Base-by-base conservation (phyloP, 2,329 filamentous ascomycete genomes). In the Sporothrix brasiliensis region DNA sequence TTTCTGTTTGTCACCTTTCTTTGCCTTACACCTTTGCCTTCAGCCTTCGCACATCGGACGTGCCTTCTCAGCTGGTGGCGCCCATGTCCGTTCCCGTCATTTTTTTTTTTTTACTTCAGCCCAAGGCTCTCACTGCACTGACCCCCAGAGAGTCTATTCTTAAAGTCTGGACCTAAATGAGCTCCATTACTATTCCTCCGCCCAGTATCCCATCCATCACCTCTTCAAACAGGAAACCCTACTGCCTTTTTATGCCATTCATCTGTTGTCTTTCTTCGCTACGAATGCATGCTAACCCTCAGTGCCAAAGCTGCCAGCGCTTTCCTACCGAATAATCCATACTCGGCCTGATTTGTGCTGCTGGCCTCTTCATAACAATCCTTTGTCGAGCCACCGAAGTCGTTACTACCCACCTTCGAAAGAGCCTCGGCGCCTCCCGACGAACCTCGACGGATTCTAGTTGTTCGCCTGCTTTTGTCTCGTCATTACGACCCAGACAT, bases 241-340 rank as follows among this genome's bases (percentile, higher is more conserved):
- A 63, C 58, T 39, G 58, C 58, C 39, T 47, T 68, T 58, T 54
- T 27, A 24, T 54, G 65, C 50, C 44, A n/a, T 47, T 47, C 41
- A 47, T 16, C 30, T n/a, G 6, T 16, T 54, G 27, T 56, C 21
- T 58, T 16, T 21, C 9, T 14, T 30, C 44, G 39, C 66, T 21
- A 30, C 66, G 4, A 9, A 47, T 39, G 63, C 63, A 47, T 54
- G 52, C 66, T 68, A 58, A 68, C 66, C 11, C n/a, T 41, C 63
- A 27, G 65, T 21, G 49, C 50, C 50, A 54, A 67, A 30, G n/a
- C n/a, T 67, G 50, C 49, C 49, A 39, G 44, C 49, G 21, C n/a
- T 41, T 3, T 67, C 27, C 34, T 53, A 21, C 47, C 7, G 56
- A 24, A 11, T 61, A n/a, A 24, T 44, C 56, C 7, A n/a, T 24